These are phyloP conservation scores for Hericium erinaceus DNA, from an alignment of 768 basidiomycete genomes.

Conservation along the genomic window DNA sequence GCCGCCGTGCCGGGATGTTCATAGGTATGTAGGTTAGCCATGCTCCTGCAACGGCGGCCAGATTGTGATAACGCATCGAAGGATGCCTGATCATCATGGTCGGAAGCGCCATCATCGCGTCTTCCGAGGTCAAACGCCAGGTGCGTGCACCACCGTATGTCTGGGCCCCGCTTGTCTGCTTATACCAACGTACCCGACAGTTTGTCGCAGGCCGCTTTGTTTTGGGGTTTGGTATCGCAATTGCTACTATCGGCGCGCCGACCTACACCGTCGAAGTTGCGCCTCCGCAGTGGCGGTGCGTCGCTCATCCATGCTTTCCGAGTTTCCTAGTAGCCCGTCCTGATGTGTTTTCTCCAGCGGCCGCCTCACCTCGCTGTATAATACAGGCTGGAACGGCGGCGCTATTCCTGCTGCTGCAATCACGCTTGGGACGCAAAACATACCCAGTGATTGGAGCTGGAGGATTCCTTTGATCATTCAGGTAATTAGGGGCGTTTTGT, in stretches of 20 bases:
- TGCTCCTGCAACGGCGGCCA: too few species aligned
- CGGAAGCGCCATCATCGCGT: not conserved
- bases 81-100: not conserved
- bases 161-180: too few species aligned
- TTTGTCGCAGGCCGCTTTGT: constrained; percentile 1
- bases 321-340: too few species aligned
- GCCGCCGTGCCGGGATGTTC: constrained; percentile 3
- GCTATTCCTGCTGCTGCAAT: constrained; percentile 1
- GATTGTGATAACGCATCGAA: not conserved
- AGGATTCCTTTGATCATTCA: constrained; percentile 1
- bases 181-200: not conserved
- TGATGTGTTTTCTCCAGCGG: not conserved
- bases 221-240: constrained; percentile 1
- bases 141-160: not conserved
- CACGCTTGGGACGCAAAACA: not conserved
- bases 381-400: constrained; percentile 1
- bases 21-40: not conserved
- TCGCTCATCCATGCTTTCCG: not conserved
- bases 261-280: not conserved
- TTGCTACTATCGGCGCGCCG: constrained; percentile 1
- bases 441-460: constrained; percentile 2
- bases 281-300: constrained; percentile 2
- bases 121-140: not conserved
- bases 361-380: not conserved
- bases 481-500: not conserved